Evolutionary conservation across 495 filamentous ascomycete genomes (phyloP), one percentile per base, ranked within the genome.

Genomic region (Penicillium samsonianum): DNA sequence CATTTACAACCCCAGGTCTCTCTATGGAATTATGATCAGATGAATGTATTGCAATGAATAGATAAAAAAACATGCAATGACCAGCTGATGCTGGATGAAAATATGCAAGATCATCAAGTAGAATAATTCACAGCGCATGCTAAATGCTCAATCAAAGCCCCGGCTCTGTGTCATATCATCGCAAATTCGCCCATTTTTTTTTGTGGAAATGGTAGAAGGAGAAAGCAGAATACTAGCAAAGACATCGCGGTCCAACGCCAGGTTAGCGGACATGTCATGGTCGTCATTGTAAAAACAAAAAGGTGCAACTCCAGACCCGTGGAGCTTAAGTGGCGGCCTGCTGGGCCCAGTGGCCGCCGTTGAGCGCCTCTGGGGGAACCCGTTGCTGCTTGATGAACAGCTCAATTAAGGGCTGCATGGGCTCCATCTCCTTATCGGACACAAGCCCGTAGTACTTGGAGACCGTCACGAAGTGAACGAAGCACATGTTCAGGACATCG

Each of bases 401-500:
- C 65, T 96, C 91, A 59, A 96, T 89, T 65, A 96, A 69, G 11
- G 90, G 88, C 77, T 92, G 90, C 92, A 96, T 95, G 14, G 92
- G 92, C 82, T 96, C 90, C 68, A 92, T 79, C 68, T 95, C 92
- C 68, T 88, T 85, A 35, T 91, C 88, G 52, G 84, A 84, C 50
- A 96, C 80, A 71, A 96, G 84, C 59, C 86, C 85, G 67, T 91
- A 88, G 25, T 91, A 86, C 58, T 90, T 91, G 51, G 89, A 91
- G 5, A 95, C 92, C 26, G 91, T 87, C 60, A 95, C 81, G 63
- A 96, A 97, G 76, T 96, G 91, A 55, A 91, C 89, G 71, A 96
- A 97, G 74, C 90, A 94, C 71, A 91, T 95, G 80, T 97, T 97
- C 50, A 97, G 82, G 63, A 91, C 87, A 75, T 91, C 90, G 65